A percentile compares a stretch with the other conserved stretches of the same genome.
phyloP scores from a whole-genome alignment of 345 rosid genomes.

The Chamaenerion angustifolium region DNA sequence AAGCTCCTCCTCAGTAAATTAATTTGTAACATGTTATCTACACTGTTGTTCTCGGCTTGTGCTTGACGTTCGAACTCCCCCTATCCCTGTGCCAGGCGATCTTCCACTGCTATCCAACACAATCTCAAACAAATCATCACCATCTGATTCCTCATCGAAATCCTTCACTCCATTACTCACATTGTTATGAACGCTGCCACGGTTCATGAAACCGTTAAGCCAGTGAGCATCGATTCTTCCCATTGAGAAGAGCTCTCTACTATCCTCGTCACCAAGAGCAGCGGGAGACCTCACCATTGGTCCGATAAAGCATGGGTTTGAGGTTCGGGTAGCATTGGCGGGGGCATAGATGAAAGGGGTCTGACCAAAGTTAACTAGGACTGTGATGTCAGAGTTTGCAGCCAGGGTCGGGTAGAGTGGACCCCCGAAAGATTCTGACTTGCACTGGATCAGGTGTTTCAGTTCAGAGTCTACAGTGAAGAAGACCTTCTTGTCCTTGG shows the following conservation, averaged over 20 bases:
- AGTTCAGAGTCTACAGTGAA: constrained; percentile 47
- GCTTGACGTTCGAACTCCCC: constrained; percentile 4
- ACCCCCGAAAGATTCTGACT: constrained; percentile 38
- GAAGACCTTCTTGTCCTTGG: constrained; percentile 44
- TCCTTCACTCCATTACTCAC: constrained; percentile 21
- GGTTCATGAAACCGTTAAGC: constrained; percentile 33
- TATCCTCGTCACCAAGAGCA: constrained; percentile 47
- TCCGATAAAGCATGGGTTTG: constrained; percentile 53
- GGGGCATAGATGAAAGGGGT: constrained; percentile 32
- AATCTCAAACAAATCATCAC: constrained; percentile 87
- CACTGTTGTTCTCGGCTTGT: not conserved
- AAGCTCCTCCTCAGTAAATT: no score
- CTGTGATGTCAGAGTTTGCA: constrained; percentile 26
- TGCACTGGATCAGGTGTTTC: constrained; percentile 39
- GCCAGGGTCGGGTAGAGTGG: constrained; percentile 56
- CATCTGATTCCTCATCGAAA: constrained; percentile 74
- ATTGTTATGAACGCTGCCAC: constrained; percentile 19
- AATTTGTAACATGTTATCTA: not conserved
- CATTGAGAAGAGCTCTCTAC: constrained; percentile 80
- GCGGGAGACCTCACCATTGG: constrained; percentile 33
- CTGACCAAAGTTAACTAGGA: constrained; percentile 54
- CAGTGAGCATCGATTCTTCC: constrained; percentile 83
- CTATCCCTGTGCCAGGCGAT: constrained; percentile 20
- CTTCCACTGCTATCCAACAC: constrained; percentile 39
- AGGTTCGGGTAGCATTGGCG: constrained; percentile 42